Percentiles rank a stretch among this genome's conserved stretches.
Conservation (phyloP, 805 yeast species). For the Millerago galiae region DNA sequence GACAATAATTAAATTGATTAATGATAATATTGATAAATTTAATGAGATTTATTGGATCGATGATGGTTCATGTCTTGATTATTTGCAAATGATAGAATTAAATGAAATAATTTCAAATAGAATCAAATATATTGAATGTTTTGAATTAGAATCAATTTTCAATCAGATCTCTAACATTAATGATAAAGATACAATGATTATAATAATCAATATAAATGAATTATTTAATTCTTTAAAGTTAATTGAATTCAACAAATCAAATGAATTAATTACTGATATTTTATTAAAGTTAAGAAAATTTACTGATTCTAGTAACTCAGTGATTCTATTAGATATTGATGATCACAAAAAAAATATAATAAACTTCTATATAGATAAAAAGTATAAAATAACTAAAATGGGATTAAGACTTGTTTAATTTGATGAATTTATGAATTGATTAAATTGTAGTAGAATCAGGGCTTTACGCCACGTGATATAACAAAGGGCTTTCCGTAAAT, state of each 20-base stretch:
- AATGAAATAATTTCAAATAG: not conserved
- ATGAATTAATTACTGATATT: not conserved
- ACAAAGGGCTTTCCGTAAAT: not conserved
- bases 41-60: conserved; percentile 2
- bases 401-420: not conserved
- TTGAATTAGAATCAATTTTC: not conserved
- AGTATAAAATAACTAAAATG: not conserved
- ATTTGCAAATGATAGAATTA: not conserved
- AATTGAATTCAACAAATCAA: not conserved
- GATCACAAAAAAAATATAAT: not conserved
- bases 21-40: not conserved
- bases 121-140: conserved; percentile 2
- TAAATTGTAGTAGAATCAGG: too few relatives aligned
- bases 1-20: not conserved
- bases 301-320: not conserved
- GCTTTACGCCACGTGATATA: not conserved
- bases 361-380: conserved; percentile 1
- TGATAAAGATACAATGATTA: not conserved
- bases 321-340: conserved; percentile 1
- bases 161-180: not conserved
- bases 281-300: not conserved
- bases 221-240: conserved; percentile 1
- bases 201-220: conserved; percentile 1
- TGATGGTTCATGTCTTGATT: not conserved
- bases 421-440: too few relatives aligned